Conservation (phyloP, 768 basidiomycete species). For the Kondoa malvinella region DNA sequence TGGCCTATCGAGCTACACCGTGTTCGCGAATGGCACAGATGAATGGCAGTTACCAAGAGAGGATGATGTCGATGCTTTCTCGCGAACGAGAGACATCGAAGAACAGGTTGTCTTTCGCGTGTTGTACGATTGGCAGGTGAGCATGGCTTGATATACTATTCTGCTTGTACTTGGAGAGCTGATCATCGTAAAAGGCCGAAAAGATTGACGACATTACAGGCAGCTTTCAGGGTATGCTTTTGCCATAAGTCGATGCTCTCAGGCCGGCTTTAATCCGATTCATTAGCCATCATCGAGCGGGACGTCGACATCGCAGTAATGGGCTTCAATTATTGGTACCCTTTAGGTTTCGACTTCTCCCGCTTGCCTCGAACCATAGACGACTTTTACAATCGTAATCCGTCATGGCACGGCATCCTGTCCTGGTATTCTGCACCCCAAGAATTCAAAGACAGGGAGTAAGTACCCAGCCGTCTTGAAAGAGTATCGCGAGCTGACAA, state of each 20-base stretch:
- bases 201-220: not conserved
- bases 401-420: not conserved
- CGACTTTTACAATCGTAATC: not conserved
- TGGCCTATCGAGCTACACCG: not conserved
- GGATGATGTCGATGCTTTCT: not conserved
- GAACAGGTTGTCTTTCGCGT: not conserved
- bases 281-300: not conserved
- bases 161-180: no score
- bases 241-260: not conserved
- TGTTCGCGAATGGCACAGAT: not conserved
- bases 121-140: constrained; percentile 7
- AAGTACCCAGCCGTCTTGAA: not conserved
- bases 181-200: not conserved
- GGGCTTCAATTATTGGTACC: constrained; percentile 9
- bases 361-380: not conserved
- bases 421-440: constrained; percentile 5
- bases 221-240: constrained; percentile 1
- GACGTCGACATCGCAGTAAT: constrained; percentile 1
- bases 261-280: not conserved
- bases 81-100: not conserved
- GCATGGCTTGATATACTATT: not conserved
- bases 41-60: not conserved
- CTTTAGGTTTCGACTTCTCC: constrained; percentile 4
- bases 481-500: not conserved
- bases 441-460: not conserved